phyloP scores from a whole-genome alignment of 2,329 filamentous ascomycete species.

The Monilinia vaccinii-corymbosi region DNA sequence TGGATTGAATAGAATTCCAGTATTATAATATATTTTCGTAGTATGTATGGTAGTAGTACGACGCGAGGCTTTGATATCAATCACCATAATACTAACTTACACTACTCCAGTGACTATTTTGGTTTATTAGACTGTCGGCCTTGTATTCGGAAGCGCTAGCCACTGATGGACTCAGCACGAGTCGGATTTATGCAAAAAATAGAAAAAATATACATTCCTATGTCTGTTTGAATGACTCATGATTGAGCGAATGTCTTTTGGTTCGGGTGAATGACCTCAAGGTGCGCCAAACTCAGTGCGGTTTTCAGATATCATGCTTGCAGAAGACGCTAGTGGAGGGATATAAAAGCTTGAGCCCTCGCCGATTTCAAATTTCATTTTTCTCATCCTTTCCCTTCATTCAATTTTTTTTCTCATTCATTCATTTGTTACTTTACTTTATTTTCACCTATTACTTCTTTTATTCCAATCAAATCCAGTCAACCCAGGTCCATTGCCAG shows the following conservation, averaged over 20 bases:
- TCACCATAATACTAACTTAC: too few species aligned
- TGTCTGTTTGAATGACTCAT: neutral
- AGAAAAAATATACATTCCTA: neutral
- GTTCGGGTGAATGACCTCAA: neutral
- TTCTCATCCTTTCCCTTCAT: neutral
- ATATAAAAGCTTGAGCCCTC: neutral
- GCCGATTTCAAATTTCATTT: neutral
- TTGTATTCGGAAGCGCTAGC: neutral
- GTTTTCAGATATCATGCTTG: neutral
- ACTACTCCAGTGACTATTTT: too few species aligned
- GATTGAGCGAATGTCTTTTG: neutral
- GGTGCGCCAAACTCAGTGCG: neutral
- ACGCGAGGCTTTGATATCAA: too few species aligned
- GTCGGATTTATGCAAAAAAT: neutral
- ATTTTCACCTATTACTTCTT: neutral
- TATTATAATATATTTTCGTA: too few species aligned
- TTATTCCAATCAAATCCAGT: neutral
- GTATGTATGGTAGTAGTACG: too few species aligned
- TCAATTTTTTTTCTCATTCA: too few species aligned
- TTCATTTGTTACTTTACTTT: neutral
- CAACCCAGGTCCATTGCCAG: neutral
- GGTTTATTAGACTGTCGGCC: neutral
- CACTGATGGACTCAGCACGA: neutral
- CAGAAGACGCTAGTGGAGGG: neutral
- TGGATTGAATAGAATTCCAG: too few species aligned